These are phyloP conservation scores for Stylonectria norvegica DNA, from an alignment of 2,329 filamentous ascomycete genomes.

Conservation along the genomic window DNA sequence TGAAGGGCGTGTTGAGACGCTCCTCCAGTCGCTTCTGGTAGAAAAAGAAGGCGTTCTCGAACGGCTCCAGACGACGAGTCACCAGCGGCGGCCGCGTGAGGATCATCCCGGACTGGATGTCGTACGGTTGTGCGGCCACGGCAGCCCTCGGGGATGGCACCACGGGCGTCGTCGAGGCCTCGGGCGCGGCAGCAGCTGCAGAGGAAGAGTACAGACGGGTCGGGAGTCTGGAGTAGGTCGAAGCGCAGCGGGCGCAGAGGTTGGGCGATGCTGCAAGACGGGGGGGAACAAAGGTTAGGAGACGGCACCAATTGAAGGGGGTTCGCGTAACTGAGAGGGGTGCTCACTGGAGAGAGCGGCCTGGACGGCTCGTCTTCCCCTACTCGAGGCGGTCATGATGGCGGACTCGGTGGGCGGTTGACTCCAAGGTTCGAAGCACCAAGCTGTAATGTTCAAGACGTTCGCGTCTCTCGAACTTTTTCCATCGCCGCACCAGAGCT, in stretches of 20 bases:
- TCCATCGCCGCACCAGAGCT: conserved; percentile 9
- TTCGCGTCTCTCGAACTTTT: conserved; percentile 27
- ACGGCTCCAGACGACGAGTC: conserved; percentile 77
- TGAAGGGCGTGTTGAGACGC: conserved; percentile 82
- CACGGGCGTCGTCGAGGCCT: conserved; percentile 17
- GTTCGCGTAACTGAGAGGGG: neutral
- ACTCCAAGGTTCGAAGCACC: conserved; percentile 5
- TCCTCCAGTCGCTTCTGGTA: conserved; percentile 98
- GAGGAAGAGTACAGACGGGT: conserved; percentile 36
- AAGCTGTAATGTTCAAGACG: conserved; percentile 19
- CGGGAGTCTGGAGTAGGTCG: conserved; percentile 27
- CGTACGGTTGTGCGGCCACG: conserved; percentile 35
- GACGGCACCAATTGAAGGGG: conserved; percentile 14
- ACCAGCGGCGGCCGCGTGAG: conserved; percentile 85
- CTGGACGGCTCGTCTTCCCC: conserved; percentile 50
- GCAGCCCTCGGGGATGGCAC: conserved; percentile 14
- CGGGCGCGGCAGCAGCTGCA: conserved; percentile 19
- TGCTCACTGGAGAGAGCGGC: conserved; percentile 49
- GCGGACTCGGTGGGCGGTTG: conserved; percentile 8
- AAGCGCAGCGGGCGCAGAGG: conserved; percentile 39
- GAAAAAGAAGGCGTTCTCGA: conserved; percentile 91
- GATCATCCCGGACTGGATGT: conserved; percentile 65
- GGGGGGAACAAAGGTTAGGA: conserved; percentile 8
- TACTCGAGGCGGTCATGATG: conserved; percentile 53
- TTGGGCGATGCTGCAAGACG: conserved; percentile 31